Percentiles rank a stretch among this genome's conserved stretches.
These are phyloP conservation scores for Saccharomyces hybrid DNA, from an alignment of 1,139 yeast species.

Conservation along the genomic window DNA sequence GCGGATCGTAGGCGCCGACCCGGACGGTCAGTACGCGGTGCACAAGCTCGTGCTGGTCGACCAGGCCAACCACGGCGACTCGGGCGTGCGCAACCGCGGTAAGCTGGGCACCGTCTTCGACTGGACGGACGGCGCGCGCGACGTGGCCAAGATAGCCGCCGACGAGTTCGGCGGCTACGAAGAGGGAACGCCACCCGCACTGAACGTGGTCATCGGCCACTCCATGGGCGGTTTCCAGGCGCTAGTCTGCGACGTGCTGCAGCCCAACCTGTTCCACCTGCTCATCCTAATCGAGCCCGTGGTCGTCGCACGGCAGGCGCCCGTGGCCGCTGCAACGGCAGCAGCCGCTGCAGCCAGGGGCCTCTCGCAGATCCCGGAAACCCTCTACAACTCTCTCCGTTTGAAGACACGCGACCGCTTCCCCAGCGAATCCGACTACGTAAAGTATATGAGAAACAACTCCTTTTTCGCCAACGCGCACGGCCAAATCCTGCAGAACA, in stretches of 20 bases:
- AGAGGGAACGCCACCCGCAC: constrained; percentile 15
- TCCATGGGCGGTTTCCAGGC: constrained; percentile 63
- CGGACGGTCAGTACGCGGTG: constrained; percentile 25
- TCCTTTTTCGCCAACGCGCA: constrained; percentile 44
- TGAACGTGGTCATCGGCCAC: constrained; percentile 59
- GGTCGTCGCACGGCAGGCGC: constrained; percentile 22
- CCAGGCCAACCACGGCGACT: constrained; percentile 61
- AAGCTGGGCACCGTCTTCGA: constrained; percentile 46
- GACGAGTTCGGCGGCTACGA: constrained; percentile 31
- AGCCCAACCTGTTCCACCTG: constrained; percentile 49
- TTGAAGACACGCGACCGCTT: constrained; percentile 31
- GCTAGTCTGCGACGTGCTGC: constrained; percentile 43
- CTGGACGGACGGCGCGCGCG: constrained; percentile 66
- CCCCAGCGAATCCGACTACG: constrained; percentile 35
- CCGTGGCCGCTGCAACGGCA: constrained; percentile 8
- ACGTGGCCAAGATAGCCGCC: constrained; percentile 43
- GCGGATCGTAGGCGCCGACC: constrained; percentile 34
- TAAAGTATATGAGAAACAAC: constrained; percentile 37
- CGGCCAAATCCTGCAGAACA: constrained; percentile 40
- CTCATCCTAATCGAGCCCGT: constrained; percentile 61
- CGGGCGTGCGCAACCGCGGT: constrained; percentile 46
- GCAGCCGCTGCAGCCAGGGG: not conserved
- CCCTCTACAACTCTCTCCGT: constrained; percentile 16
- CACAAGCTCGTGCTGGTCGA: constrained; percentile 47
- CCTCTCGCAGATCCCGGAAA: constrained; percentile 12